phyloP scores from a whole-genome alignment of 2,329 filamentous ascomycete species.

The Trichoderma aggressivum region DNA sequence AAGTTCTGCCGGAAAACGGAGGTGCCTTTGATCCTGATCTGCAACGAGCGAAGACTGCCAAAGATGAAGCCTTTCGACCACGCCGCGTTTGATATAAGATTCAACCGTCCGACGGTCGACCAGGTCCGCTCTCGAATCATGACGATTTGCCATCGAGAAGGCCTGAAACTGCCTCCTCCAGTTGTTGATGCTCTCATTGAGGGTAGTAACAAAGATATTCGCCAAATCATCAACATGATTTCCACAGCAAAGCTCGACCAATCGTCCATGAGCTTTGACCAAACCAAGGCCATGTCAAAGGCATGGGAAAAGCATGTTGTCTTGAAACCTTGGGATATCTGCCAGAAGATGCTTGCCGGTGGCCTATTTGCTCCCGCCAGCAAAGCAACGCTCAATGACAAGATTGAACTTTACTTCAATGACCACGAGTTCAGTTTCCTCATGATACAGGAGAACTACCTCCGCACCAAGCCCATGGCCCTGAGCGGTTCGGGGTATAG shows the following conservation, averaged over 20 bases:
- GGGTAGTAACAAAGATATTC: slow-evolving; percentile 91
- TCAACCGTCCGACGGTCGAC: slow-evolving; percentile 84
- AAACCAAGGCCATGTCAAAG: slow-evolving; percentile 92
- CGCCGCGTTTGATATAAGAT: slow-evolving; percentile 78
- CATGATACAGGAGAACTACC: slow-evolving; percentile 98
- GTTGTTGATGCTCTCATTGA: slow-evolving; percentile 94
- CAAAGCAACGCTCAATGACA: slow-evolving; percentile 88
- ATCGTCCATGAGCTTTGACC: slow-evolving; percentile 72
- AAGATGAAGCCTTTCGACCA: slow-evolving; percentile 99
- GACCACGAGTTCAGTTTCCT: slow-evolving; percentile 96
- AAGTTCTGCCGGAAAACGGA: slow-evolving; percentile 94
- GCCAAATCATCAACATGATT: slow-evolving; percentile 98
- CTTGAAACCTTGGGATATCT: slow-evolving; percentile 97
- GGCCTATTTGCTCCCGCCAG: slow-evolving; percentile 81
- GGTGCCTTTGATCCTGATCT: slow-evolving; percentile 93
- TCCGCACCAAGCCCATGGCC: slow-evolving; percentile 72
- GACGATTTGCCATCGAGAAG: slow-evolving; percentile 91
- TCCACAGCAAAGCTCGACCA: slow-evolving; percentile 89
- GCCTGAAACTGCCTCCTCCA: slow-evolving; percentile 74
- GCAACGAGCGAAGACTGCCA: slow-evolving; percentile 85
- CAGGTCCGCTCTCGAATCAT: slow-evolving; percentile 89
- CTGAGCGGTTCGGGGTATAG: slow-evolving; percentile 54
- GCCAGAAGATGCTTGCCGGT: slow-evolving; percentile 82
- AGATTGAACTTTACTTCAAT: slow-evolving; percentile 98
- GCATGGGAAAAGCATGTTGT: slow-evolving; percentile 98